Conservation (phyloP, 2,329 filamentous ascomycete species). For the Colletotrichum tamarilloi region DNA sequence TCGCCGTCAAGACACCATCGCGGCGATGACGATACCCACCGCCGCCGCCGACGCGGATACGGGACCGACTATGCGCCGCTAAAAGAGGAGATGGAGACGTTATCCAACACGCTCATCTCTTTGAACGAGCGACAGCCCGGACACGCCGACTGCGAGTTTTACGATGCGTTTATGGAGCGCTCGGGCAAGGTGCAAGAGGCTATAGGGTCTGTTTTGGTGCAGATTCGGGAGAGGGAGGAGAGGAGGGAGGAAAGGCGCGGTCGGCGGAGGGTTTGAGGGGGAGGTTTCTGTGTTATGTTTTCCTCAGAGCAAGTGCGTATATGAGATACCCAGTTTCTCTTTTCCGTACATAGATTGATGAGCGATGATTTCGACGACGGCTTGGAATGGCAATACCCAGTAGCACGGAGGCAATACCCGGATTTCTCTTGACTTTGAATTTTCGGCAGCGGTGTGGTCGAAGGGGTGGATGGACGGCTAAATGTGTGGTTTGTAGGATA, state of each 20-base stretch:
- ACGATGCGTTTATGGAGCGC: constrained; percentile 31
- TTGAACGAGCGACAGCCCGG: constrained; percentile 31
- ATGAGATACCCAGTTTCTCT: neutral
- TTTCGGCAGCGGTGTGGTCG: neutral
- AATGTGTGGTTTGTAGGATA: constrained; percentile 13
- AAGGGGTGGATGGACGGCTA: neutral
- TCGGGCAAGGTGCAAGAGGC: constrained; percentile 31
- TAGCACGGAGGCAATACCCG: neutral
- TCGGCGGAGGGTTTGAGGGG: constrained; percentile 7
- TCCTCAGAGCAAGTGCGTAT: neutral
- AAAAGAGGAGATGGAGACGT: constrained; percentile 21
- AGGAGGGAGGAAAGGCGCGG: constrained; percentile 21
- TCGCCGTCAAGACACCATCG: neutral
- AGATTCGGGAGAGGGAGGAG: constrained; percentile 34
- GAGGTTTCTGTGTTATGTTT: neutral
- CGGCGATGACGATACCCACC: neutral
- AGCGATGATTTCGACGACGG: neutral
- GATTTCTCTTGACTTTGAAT: neutral
- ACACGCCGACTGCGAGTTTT: constrained; percentile 34
- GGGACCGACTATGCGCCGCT: constrained; percentile 25
- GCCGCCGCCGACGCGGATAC: constrained; percentile 6
- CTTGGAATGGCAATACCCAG: neutral
- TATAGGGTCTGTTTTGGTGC: constrained; percentile 26
- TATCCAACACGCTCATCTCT: constrained; percentile 31
- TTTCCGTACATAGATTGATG: neutral